Conservation (phyloP, 306 rosid genomes). For the Dryas drummondii region DNA sequence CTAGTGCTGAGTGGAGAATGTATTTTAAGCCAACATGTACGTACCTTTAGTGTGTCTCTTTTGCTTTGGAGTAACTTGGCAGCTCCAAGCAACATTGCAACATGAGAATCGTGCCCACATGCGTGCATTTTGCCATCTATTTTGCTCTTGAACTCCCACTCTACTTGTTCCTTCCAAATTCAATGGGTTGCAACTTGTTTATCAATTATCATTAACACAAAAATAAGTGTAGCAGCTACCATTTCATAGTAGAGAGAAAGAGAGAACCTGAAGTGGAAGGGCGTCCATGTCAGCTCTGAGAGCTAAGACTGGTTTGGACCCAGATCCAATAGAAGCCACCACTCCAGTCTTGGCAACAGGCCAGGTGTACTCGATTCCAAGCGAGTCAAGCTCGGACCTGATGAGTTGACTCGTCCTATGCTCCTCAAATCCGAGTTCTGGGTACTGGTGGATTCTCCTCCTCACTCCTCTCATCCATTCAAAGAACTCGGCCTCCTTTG, state of each 20-base stretch:
- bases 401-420: slow-evolving; percentile 39
- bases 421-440: slow-evolving; percentile 46
- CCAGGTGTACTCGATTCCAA: slow-evolving; percentile 38
- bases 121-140: slow-evolving; percentile 40
- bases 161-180: slow-evolving; percentile 34
- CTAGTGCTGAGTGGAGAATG: background rate
- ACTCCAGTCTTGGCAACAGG: slow-evolving; percentile 44
- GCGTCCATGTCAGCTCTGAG: slow-evolving; percentile 55
- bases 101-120: slow-evolving; percentile 44
- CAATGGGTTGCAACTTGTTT: background rate
- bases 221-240: background rate
- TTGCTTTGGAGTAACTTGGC: slow-evolving; percentile 38
- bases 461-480: slow-evolving; percentile 44
- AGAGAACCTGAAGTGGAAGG: slow-evolving; percentile 33
- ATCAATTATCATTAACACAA: background rate
- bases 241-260: background rate
- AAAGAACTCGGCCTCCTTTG: slow-evolving; percentile 36
- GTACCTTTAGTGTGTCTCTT: slow-evolving; percentile 26
- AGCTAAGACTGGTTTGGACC: slow-evolving; percentile 38
- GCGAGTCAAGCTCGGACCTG: slow-evolving; percentile 43
- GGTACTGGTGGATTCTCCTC: slow-evolving; percentile 44
- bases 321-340: slow-evolving; percentile 37
- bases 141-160: slow-evolving; percentile 46
- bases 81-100: slow-evolving; percentile 47
- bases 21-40: background rate